Base-by-base conservation (phyloP, 2,329 filamentous ascomycete genomes). In the Cordyceps tenuipes region DNA sequence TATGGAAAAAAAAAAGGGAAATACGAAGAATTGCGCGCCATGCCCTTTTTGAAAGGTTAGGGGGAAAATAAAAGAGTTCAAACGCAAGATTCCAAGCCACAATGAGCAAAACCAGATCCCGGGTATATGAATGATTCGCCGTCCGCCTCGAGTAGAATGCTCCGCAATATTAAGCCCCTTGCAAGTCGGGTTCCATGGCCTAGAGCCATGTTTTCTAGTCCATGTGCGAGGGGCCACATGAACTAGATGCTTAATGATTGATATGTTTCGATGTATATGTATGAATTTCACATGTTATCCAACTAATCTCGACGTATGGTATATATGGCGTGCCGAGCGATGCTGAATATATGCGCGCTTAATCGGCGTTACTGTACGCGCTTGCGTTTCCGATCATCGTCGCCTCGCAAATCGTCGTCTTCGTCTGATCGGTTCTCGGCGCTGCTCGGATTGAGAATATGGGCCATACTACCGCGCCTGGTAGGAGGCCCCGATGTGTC, bases 381-480 rank as follows among this genome's bases (percentile, higher is more conserved):
- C 71, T 86, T 86, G 61, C 84, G 77, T 70, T 87, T 87, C 49
- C 82, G 76, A 64, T 84, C 82, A 12, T 83, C 81, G 23, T 85
- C 81, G 23, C 79, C 81, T 36, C 81, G 73, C 0, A 73, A 74
- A 48, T 82, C 80, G 50, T 81, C 80, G 60, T 83, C 82, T 60
- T 84, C 82, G 31, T 82, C 79, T 6, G 80, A 78, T 43, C 79
- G 74, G 69, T 83, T 82, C 6, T 75, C 76, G 21, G 79, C 82
- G 57, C 82, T 80, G 26, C 81, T 81, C 0, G 82, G 82, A 66
- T 85, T 85, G n/a, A 85, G 72, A 19, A 85, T 85, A 62, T 85
- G 82, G 0, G 82, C 82, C 81, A 85, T 84, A 70, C 82, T 85
- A 26, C 82, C 81, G 54, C 82, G 72, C 50, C 82, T 72, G 0